Conservation (phyloP, 129 eudicot species). For the Glebionis coronaria region DNA sequence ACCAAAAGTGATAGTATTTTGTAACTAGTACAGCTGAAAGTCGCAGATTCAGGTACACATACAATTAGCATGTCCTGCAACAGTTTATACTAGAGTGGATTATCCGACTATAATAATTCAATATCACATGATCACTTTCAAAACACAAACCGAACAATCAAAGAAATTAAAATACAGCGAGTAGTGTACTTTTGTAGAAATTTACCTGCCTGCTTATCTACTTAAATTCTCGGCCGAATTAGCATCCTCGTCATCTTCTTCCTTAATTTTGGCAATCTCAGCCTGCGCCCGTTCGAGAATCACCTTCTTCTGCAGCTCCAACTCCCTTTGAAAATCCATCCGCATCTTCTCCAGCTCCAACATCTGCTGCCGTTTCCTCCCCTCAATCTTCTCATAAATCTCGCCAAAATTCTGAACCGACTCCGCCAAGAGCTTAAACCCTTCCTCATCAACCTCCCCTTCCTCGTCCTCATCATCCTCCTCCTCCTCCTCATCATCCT, state of each 20-base stretch:
- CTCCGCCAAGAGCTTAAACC: conserved; percentile 67
- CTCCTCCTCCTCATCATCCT: conserved; percentile 47
- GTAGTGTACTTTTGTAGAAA: neutral
- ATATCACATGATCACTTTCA: too few species aligned
- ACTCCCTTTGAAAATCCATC: conserved; percentile 70
- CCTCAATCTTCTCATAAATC: conserved; percentile 86
- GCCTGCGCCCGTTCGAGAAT: conserved; percentile 76
- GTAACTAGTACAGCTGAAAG: too few species aligned
- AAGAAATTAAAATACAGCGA: neutral
- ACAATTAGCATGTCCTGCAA: too few species aligned
- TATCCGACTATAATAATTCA: neutral
- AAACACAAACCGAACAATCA: too few species aligned
- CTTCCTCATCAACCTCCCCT: conserved; percentile 29
- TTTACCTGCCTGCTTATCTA: conserved; percentile 43
- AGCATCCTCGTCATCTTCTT: conserved; percentile 49
- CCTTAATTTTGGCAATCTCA: conserved; percentile 70
- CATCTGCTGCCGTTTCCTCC: conserved; percentile 80
- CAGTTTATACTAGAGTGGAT: too few species aligned
- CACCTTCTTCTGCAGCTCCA: conserved; percentile 90
- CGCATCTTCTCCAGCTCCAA: conserved; percentile 90
- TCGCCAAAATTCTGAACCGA: conserved; percentile 80
- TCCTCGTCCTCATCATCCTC: conserved; percentile 15
- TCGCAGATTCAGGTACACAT: too few species aligned
- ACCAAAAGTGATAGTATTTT: too few species aligned
- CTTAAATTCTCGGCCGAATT: conserved; percentile 53